Percentiles rank a stretch among this genome's conserved stretches.
Evolutionary conservation across 2,329 filamentous ascomycete species (phyloP).

Genomic region (Periconia digitata): DNA sequence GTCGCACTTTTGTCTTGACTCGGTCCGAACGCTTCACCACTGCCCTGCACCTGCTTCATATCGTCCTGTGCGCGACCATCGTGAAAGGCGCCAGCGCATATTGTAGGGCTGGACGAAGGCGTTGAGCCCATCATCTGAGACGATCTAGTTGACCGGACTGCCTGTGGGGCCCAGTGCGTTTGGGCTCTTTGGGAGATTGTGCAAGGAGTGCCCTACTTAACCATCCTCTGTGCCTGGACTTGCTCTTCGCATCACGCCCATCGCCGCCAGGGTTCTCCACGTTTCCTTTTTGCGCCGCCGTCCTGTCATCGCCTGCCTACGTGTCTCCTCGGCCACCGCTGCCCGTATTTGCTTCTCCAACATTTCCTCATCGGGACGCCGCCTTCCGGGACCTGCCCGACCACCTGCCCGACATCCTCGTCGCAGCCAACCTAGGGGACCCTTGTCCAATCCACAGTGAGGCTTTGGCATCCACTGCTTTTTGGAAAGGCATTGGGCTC

Average conservation of each 20-base stretch:
- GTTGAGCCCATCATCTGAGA: slow-evolving; percentile 35
- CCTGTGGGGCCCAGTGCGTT: slow-evolving; percentile 27
- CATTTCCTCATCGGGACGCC: slow-evolving; percentile 41
- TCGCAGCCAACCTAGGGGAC: slow-evolving; percentile 40
- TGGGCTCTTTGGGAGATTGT: slow-evolving; percentile 26
- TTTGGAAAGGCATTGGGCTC: slow-evolving; percentile 36
- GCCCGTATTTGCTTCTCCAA: slow-evolving; percentile 35
- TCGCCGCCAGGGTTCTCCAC: slow-evolving; percentile 34
- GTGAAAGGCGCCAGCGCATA: slow-evolving; percentile 33
- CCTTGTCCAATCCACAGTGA: slow-evolving; percentile 38
- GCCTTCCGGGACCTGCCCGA: slow-evolving; percentile 32
- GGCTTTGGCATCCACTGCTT: slow-evolving; percentile 38
- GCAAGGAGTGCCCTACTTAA: slow-evolving; percentile 42
- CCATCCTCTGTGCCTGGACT: slow-evolving; percentile 30
- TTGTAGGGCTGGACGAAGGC: slow-evolving; percentile 35
- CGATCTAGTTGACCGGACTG: slow-evolving; percentile 29
- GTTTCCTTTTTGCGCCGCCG: slow-evolving; percentile 33
- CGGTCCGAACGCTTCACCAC: slow-evolving; percentile 38
- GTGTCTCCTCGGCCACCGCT: slow-evolving; percentile 31
- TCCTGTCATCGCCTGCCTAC: slow-evolving; percentile 34
- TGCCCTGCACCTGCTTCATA: slow-evolving; percentile 32
- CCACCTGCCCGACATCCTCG: slow-evolving; percentile 33
- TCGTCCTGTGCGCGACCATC: slow-evolving; percentile 33
- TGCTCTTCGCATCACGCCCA: slow-evolving; percentile 26
- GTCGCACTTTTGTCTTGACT: slow-evolving; percentile 39